Evolutionary conservation across 305 asterid genomes (phyloP), one percentile per base, ranked within the genome.

Genomic region (Fraxinus dipetala): DNA sequence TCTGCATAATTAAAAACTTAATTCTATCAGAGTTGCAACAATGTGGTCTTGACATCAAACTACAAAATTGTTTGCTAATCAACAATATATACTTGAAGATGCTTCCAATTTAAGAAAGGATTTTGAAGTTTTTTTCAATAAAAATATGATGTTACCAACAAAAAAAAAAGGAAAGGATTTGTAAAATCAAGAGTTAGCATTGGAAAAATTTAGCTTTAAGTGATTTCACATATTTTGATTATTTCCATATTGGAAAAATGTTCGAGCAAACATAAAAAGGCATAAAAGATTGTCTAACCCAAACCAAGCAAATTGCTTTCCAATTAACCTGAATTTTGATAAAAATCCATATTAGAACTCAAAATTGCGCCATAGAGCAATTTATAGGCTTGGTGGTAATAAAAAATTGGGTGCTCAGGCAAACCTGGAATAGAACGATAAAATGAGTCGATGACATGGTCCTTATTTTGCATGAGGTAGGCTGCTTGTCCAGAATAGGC

Each of bases 401-500:
- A 18, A 78, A 81, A 11, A 24, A 24, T 11, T 67, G 74, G 67
- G 75, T 59, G 20, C 43, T 63, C n/a, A 13, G 70, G 65, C 84
- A 72, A 81, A 95, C 99, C 98, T 86, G 99, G 99, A 87, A 96
- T 96, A 77, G 99, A 96, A 77, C 95, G 98, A 87, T 96, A 94
- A 85, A 96, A 96, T 77, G 97, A 97, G 91, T 94, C 98, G 9
- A 1, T 7, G 31, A 89, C 98, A 73, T 96, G 98, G 0, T 92
- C 98, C 77, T 31, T 82, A 81, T 96, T 90, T 77, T 88, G 85
- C 94, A 87, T 89, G 83, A 96, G 98, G 93, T 96, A 96, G 59
- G 99, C 97, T 31, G 99, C 99, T 87, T 96, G 99, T 65, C 99
- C 99, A 48, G 94, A 90, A 89, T 96, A 96, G 77, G 98, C 97